Evolutionary conservation across 2,329 filamentous ascomycete genomes (phyloP).

Genomic region (Colletotrichum sp.): DNA sequence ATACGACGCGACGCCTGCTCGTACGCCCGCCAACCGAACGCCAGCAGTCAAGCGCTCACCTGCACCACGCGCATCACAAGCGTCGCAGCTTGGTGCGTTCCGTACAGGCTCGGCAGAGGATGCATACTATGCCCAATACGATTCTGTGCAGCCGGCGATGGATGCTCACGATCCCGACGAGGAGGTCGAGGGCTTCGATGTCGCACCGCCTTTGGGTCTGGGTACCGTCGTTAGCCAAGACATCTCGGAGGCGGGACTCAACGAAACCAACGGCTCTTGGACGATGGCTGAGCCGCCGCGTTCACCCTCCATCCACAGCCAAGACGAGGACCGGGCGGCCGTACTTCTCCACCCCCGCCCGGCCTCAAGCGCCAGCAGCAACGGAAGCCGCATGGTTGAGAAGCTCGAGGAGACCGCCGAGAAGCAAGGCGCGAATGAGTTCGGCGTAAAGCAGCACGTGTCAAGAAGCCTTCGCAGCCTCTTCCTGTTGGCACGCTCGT

Average conservation of each 20-base stretch:
- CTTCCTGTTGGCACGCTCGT: conserved; percentile 71
- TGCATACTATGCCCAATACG: conserved; percentile 79
- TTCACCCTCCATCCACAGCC: conserved; percentile 34
- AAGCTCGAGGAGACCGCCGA: conserved; percentile 62
- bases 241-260: conserved; percentile 29
- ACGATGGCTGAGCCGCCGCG: conserved; percentile 49
- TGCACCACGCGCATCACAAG: conserved; percentile 48
- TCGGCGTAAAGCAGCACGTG: conserved; percentile 80
- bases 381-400: conserved; percentile 63
- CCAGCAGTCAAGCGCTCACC: conserved; percentile 68
- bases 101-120: conserved; percentile 58
- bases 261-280: conserved; percentile 46
- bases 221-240: conserved; percentile 24
- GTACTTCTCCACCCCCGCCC: conserved; percentile 61
- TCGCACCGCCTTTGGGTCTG: conserved; percentile 36
- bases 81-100: conserved; percentile 26
- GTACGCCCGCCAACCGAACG: conserved; percentile 42
- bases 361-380: conserved; percentile 62
- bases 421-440: conserved; percentile 67
- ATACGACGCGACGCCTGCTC: conserved; percentile 74
- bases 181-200: conserved; percentile 45
- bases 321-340: conserved; percentile 40
- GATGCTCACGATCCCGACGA: conserved; percentile 84
- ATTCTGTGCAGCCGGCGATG: conserved; percentile 79
- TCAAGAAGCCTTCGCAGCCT: conserved; percentile 79